A percentile compares a stretch with the other conserved stretches of the same genome.
phyloP scores from a whole-genome alignment of 1,284 basidiomycete species.

The Caloboletus inedulis region DNA sequence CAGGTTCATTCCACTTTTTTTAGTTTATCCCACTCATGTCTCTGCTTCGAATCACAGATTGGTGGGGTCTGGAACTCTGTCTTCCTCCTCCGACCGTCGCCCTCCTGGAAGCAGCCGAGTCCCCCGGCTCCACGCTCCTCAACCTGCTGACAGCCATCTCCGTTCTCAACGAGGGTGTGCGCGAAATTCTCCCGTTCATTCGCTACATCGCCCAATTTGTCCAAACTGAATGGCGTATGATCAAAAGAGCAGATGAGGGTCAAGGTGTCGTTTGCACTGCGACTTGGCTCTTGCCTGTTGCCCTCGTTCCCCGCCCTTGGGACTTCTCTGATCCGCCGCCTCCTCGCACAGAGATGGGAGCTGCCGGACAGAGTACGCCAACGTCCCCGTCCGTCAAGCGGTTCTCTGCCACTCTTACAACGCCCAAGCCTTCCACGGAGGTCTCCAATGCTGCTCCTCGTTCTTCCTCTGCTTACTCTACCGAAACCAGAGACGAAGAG shows the following conservation, averaged over 20 bases:
- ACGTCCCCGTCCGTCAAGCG: slow-evolving; percentile 24
- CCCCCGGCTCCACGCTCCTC: slow-evolving; percentile 58
- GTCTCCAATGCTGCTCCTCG: slow-evolving; percentile 18
- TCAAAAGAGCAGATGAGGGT: slow-evolving; percentile 62
- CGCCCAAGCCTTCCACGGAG: slow-evolving; percentile 34
- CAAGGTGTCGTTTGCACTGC: slow-evolving; percentile 79
- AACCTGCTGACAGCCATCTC: slow-evolving; percentile 71
- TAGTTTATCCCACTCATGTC: slow-evolving; percentile 7
- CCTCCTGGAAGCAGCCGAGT: slow-evolving; percentile 59
- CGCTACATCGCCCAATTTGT: slow-evolving; percentile 75
- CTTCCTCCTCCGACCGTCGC: slow-evolving; percentile 65
- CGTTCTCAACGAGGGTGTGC: slow-evolving; percentile 63
- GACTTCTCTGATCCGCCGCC: slow-evolving; percentile 56
- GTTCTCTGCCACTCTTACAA: slow-evolving; percentile 28
- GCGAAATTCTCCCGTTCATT: slow-evolving; percentile 74
- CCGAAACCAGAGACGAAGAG: slow-evolving; percentile 25
- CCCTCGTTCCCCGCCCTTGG: slow-evolving; percentile 73
- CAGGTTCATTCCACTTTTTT: slow-evolving; percentile 25
- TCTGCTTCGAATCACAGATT: slow-evolving; percentile 45
- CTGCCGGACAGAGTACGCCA: slow-evolving; percentile 20
- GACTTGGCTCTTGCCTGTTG: slow-evolving; percentile 80
- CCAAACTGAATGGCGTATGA: slow-evolving; percentile 65
- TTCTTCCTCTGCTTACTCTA: slow-evolving; percentile 31
- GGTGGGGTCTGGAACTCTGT: slow-evolving; percentile 79
- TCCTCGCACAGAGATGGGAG: slow-evolving; percentile 15